These are phyloP conservation scores for Kingdonia uniflora DNA, from an alignment of 164 flowering plant species.

Conservation along the genomic window DNA sequence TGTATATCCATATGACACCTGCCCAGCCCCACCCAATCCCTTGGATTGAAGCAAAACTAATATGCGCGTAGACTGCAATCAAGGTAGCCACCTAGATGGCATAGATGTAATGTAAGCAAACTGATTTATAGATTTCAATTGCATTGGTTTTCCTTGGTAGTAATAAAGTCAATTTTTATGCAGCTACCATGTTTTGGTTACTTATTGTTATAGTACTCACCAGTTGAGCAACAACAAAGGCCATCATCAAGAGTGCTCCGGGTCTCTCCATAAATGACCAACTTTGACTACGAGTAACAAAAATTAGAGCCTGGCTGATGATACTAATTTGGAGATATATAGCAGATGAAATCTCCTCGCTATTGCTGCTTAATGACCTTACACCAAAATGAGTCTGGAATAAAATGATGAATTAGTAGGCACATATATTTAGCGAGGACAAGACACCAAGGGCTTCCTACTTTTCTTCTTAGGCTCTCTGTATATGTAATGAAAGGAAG, in stretches of 20 bases:
- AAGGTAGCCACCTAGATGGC: constrained; percentile 57
- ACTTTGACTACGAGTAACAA: constrained; percentile 70
- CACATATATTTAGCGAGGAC: background rate
- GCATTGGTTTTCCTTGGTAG: background rate
- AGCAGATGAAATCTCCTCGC: constrained; percentile 50
- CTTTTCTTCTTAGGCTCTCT: background rate
- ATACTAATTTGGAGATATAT: constrained; percentile 70
- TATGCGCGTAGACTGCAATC: constrained; percentile 66
- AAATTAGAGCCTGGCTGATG: constrained; percentile 69
- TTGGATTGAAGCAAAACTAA: constrained; percentile 55
- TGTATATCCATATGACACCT: constrained; percentile 73
- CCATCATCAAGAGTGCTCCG: constrained; percentile 63
- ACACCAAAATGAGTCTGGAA: constrained; percentile 47
- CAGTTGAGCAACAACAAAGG: constrained; percentile 84
- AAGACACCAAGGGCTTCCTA: background rate
- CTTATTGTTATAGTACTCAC: constrained; percentile 21
- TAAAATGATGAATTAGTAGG: constrained; percentile 4
- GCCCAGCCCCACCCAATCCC: constrained; percentile 95
- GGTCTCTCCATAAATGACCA: constrained; percentile 82
- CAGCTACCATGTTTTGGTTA: background rate
- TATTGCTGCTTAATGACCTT: constrained; percentile 31
- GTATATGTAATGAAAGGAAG: background rate
- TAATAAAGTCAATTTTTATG: background rate
- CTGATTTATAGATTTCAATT: background rate
- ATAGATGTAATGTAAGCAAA: constrained; percentile 2